phyloP scores from a whole-genome alignment of 1,284 basidiomycete genomes.

The Naganishia liquefaciens region DNA sequence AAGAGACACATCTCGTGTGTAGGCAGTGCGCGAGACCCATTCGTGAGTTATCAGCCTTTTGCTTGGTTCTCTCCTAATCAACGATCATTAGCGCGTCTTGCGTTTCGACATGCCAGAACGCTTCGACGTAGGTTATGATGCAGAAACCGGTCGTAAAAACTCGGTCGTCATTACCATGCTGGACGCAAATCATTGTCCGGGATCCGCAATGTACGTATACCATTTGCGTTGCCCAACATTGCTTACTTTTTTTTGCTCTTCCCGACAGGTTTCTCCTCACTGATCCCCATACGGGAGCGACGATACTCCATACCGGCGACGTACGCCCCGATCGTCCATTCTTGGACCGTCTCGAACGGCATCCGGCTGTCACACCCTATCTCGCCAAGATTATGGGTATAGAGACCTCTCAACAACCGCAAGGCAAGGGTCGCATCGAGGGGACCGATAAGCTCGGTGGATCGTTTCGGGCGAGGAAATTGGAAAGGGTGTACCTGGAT shows the following conservation, averaged over 20 bases:
- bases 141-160: background rate
- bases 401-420: background rate
- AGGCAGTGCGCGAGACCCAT: conserved; percentile 8
- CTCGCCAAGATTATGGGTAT: conserved; percentile 47
- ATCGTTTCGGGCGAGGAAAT: conserved; percentile 36
- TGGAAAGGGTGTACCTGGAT: conserved; percentile 84
- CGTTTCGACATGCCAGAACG: background rate
- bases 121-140: conserved; percentile 12
- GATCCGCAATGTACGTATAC: conserved; percentile 75
- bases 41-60: background rate
- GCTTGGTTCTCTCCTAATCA: background rate
- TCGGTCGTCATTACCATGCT: conserved; percentile 58
- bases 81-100: conserved; percentile 15
- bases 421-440: no score
- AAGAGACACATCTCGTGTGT: background rate
- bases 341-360: conserved; percentile 65
- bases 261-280: conserved; percentile 77
- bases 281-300: conserved; percentile 57
- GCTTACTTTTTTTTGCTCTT: background rate
- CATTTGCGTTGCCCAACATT: background rate
- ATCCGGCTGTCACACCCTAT: conserved; percentile 68
- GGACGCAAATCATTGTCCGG: conserved; percentile 93
- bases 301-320: conserved; percentile 89
- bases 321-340: conserved; percentile 81
- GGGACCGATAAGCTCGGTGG: background rate